Evolutionary conservation across 2,329 filamentous ascomycete genomes (phyloP).

Genomic region (Chalaropsis ovoidea): DNA sequence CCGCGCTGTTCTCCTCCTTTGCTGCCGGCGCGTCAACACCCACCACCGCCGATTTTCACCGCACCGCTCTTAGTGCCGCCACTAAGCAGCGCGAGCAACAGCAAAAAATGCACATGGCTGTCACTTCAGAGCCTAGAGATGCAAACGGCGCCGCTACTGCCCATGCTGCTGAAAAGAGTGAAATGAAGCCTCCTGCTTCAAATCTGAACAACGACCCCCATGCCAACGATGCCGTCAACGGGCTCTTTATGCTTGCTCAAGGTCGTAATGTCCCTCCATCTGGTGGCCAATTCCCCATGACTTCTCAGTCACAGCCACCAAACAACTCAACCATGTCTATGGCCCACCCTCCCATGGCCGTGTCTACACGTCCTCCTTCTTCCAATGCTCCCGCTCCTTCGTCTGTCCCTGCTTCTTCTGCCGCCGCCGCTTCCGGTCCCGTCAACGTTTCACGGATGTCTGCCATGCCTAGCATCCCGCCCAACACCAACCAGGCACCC

Average conservation of each 20-base stretch:
- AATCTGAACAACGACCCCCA: slow-evolving; percentile 59
- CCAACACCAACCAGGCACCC: background rate
- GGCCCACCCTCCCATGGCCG: slow-evolving; percentile 11
- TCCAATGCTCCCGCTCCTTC: background rate
- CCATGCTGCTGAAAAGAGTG: slow-evolving; percentile 47
- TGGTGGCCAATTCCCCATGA: slow-evolving; percentile 8
- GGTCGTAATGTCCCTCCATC: slow-evolving; percentile 49
- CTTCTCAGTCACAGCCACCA: background rate
- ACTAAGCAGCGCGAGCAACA: slow-evolving; percentile 47
- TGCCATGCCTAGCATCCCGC: background rate
- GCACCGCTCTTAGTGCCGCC: slow-evolving; percentile 75
- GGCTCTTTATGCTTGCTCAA: slow-evolving; percentile 72
- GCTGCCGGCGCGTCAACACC: slow-evolving; percentile 78
- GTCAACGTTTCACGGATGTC: slow-evolving; percentile 5
- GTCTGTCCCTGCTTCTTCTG: background rate
- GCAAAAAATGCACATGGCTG: slow-evolving; percentile 30
- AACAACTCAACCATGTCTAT: slow-evolving; percentile 8
- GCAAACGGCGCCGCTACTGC: slow-evolving; percentile 23
- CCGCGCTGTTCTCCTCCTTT: slow-evolving; percentile 61
- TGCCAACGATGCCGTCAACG: slow-evolving; percentile 91
- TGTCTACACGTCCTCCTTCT: background rate
- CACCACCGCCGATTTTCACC: slow-evolving; percentile 85
- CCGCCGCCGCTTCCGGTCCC: background rate
- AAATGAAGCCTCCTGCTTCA: slow-evolving; percentile 29
- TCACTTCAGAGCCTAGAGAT: slow-evolving; percentile 23